A percentile compares a stretch with the other conserved stretches of the same genome.
phyloP scores from a whole-genome alignment of 2,329 filamentous ascomycete genomes.

The Thermoascus crustaceus region DNA sequence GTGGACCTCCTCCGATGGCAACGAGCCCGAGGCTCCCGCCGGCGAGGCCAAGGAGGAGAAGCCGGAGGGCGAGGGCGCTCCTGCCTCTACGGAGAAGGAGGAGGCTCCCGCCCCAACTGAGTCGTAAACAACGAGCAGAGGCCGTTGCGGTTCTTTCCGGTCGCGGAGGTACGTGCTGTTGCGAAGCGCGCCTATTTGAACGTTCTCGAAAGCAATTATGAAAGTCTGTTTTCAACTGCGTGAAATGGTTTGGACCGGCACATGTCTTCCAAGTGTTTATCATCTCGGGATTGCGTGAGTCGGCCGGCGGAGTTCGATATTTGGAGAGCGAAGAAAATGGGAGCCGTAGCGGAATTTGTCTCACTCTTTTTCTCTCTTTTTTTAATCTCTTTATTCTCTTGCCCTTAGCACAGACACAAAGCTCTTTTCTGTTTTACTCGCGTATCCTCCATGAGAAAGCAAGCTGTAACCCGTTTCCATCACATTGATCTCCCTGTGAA shows the following conservation, averaged over 20 bases:
- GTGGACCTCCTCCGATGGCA: slow-evolving; percentile 90
- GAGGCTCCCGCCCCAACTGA: slow-evolving; percentile 29
- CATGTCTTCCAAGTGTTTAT: slow-evolving; percentile 26
- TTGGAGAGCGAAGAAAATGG: slow-evolving; percentile 32
- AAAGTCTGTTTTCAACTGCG: slow-evolving; percentile 29
- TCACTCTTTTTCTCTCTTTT: slow-evolving; percentile 35
- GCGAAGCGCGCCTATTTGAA: slow-evolving; percentile 23
- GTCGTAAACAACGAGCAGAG: slow-evolving; percentile 18
- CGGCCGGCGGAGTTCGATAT: slow-evolving; percentile 38
- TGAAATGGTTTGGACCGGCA: slow-evolving; percentile 28
- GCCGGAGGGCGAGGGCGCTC: slow-evolving; percentile 41
- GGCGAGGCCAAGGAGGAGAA: slow-evolving; percentile 56
- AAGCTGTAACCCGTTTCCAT: slow-evolving; percentile 1
- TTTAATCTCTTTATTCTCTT: slow-evolving; percentile 5
- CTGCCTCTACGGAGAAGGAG: slow-evolving; percentile 31
- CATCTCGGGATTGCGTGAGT: slow-evolving; percentile 25
- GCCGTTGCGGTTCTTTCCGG: slow-evolving; percentile 13
- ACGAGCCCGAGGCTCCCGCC: slow-evolving; percentile 55
- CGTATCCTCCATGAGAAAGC: background rate
- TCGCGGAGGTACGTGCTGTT: slow-evolving; percentile 19
- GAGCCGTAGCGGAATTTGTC: slow-evolving; percentile 34
- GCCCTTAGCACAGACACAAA: slow-evolving; percentile 3
- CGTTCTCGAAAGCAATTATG: slow-evolving; percentile 26
- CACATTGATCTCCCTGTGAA: too few species aligned
- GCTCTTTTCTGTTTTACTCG: slow-evolving; percentile 6